Evolutionary conservation across 345 rosid species (phyloP), one percentile per base, ranked within the genome.

Genomic region (Euphorbia peplus): DNA sequence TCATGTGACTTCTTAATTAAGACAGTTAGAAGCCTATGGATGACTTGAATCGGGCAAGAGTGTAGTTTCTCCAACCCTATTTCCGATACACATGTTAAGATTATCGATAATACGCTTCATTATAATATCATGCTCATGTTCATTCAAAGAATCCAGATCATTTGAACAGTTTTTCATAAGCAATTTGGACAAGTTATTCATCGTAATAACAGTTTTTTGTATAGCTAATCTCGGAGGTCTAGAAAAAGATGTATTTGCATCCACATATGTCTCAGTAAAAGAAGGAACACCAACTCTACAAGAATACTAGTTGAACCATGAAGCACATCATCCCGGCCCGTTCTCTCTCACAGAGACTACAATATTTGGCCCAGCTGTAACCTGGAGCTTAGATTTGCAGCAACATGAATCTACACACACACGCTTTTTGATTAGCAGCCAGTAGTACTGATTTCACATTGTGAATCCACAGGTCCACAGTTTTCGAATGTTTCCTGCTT

Each of bases 121-220:
- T 63, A 72, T 82, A 69, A 72, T 82, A 69, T 63, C 83, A 81
- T 68, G 67, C 60, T 77, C 85, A 64, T 78, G 79, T 77, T 73
- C 78, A 74, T 74, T 64, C 56, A 60, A 18, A 64, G 78, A 75
- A 72, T 73, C 78, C 61, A 52, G 35, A 66, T 67, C 72, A 19
- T 71, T 76, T 70, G 79, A 69, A 82, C 62, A 74, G 63, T 80
- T 84, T 69, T 71, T 76, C 50, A 73, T 57, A 63, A 88, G 90
- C 68, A 84, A 77, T 81, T 80, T 78, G 16, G 89, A 87, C 32
- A 87, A 57, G 53, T 70, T 78, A 60, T 77, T 80, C 67, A 87
- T 78, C 13, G 80, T 71, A 26, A 69, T 76, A 67, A 84, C 75
- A 39, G 83, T 66, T 71, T 56, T 69, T 57, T 77, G 70, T 68